Base-by-base conservation (phyloP, 306 rosid species). In the Delonix regia region DNA sequence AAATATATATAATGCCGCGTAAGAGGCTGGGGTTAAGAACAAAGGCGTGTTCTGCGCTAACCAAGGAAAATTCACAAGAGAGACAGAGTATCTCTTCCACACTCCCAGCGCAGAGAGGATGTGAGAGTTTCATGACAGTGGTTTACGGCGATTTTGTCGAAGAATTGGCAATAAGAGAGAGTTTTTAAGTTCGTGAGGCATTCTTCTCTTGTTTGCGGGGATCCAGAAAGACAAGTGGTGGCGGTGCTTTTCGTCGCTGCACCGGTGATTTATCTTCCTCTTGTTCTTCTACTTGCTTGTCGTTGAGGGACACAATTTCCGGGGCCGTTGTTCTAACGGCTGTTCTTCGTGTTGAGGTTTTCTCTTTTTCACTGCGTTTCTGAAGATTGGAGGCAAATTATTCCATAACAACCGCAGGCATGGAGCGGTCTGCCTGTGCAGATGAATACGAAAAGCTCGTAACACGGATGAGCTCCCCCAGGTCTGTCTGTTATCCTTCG, bases 371-470 rank as follows among this genome's bases (percentile, higher is more conserved):
- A 34, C 59, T 49, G 53, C 45, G 55, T 55, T 61, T 63, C 55
- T 21, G 18, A 1, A 22, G 87, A 24, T 19, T 41, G 34, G 36
- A 53, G 6, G 8, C 24, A 8, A 15, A 45, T 13, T 36, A 28
- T 71, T 53, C 13, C 4, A 30, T 10, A 10, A 56, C 12, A 38
- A 41, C 19, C 18, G 45, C 27, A 71, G 76, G 41, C 19, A 94
- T 95, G 97, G 97, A 92, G 83, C 85, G 93, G 86, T 84, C 92
- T 24, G 88, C 92, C 53, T 80, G 82, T 83, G 78, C 90, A 62
- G 90, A 87, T 48, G 99, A 92, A 78, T 95, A 87, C 70, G 89
- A 93, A 28, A 95, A 92, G 80, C 99, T 95, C 28, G 66, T 95
- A 2, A 82, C 82, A 36, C 81, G 97, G 48, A 92, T 95, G 97